These are phyloP conservation scores for Xylaria sp. DNA, from an alignment of 2,329 filamentous ascomycete genomes.

Conservation along the genomic window DNA sequence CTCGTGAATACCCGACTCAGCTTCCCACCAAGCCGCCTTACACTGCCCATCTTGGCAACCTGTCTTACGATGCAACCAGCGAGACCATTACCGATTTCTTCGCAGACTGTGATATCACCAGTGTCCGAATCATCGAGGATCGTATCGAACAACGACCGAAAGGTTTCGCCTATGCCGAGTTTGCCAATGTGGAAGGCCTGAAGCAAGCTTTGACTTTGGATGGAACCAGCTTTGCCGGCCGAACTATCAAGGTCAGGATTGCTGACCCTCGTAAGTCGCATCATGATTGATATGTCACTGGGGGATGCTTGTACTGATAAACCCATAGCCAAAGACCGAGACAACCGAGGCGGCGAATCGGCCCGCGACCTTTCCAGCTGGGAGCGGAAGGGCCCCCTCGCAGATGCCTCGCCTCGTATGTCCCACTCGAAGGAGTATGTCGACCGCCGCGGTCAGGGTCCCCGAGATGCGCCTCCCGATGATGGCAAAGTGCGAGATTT, in stretches of 20 bases:
- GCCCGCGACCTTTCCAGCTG: constrained; percentile 84
- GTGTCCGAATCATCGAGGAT: constrained; percentile 95
- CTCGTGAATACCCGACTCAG: constrained; percentile 71
- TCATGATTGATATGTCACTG: constrained; percentile 1
- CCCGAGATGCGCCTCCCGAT: constrained; percentile 69
- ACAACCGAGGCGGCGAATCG: constrained; percentile 59
- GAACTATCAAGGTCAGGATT: constrained; percentile 90
- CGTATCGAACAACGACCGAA: constrained; percentile 92
- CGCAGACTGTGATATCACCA: constrained; percentile 79
- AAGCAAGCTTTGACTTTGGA: constrained; percentile 88
- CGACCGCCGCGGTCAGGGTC: constrained; percentile 64
- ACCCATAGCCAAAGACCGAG: constrained; percentile 77
- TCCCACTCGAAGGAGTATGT: too few species aligned
- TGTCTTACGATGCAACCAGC: constrained; percentile 90
- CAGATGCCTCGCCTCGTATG: constrained; percentile 61
- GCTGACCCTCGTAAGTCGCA: constrained; percentile 88
- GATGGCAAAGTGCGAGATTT: constrained; percentile 82
- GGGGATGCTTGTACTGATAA: constrained; percentile 40
- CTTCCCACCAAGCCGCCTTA: constrained; percentile 91
- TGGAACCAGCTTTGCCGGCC: constrained; percentile 80
- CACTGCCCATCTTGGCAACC: constrained; percentile 94
- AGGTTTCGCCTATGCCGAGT: constrained; percentile 98
- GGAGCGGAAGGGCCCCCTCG: constrained; percentile 89
- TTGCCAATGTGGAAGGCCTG: constrained; percentile 81
- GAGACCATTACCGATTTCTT: constrained; percentile 88